Conservation (phyloP, 345 rosid genomes). For the Jatropha curcas region DNA sequence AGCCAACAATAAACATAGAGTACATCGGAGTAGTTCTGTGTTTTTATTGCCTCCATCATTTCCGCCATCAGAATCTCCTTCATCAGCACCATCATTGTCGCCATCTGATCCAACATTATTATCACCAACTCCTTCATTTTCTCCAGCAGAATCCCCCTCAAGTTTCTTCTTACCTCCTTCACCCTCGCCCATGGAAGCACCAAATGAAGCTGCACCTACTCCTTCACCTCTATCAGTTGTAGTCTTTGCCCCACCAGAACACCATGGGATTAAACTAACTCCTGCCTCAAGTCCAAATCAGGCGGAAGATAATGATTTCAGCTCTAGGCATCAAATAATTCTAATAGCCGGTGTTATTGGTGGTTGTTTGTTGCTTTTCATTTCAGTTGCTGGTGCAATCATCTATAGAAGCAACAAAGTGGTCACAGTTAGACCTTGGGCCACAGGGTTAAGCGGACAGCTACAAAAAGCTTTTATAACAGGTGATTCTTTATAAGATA, state of each 20-base stretch:
- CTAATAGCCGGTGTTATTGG: slow-evolving; percentile 44
- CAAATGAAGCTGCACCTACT: slow-evolving; percentile 29
- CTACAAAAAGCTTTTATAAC: slow-evolving; percentile 75
- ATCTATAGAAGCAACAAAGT: slow-evolving; percentile 59
- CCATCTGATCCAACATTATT: slow-evolving; percentile 26
- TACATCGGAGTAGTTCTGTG: background rate
- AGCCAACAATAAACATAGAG: slow-evolving; percentile 11
- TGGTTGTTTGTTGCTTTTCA: slow-evolving; percentile 42
- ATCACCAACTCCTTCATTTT: slow-evolving; percentile 28
- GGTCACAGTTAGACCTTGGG: slow-evolving; percentile 81
- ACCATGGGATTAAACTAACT: slow-evolving; percentile 12
- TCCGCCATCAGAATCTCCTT: slow-evolving; percentile 32
- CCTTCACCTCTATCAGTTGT: slow-evolving; percentile 4
- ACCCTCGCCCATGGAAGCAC: slow-evolving; percentile 34
- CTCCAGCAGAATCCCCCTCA: slow-evolving; percentile 35
- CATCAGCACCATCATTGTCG: slow-evolving; percentile 16
- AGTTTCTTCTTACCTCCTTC: slow-evolving; percentile 34
- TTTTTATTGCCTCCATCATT: slow-evolving; percentile 7
- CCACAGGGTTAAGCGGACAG: slow-evolving; percentile 83
- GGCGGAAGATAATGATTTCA: slow-evolving; percentile 16
- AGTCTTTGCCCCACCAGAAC: slow-evolving; percentile 27
- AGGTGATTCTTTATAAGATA: slow-evolving; percentile 38
- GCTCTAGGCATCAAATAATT: slow-evolving; percentile 29
- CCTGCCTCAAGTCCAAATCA: slow-evolving; percentile 39
- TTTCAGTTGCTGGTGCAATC: slow-evolving; percentile 39